phyloP scores from a whole-genome alignment of 1,139 yeast genomes.

The Protomyces inouyei region DNA sequence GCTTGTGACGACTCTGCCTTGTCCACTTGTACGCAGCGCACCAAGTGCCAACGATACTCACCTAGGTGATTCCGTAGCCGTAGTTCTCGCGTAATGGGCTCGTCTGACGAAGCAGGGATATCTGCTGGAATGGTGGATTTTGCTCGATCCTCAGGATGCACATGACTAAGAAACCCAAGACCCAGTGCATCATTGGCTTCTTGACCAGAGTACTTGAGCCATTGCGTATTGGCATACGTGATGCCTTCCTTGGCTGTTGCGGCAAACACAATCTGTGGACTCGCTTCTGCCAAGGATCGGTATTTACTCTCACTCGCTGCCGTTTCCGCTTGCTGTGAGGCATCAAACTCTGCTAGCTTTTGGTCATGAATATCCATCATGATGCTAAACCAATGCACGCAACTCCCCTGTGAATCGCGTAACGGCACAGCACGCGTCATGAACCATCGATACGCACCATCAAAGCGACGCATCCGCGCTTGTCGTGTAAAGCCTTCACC shows the following conservation, averaged over 20 bases:
- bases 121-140: constrained; percentile 35
- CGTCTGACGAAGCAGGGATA: constrained; percentile 29
- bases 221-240: constrained; percentile 39
- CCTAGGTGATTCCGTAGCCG: constrained; percentile 39
- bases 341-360: constrained; percentile 39
- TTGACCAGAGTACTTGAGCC: constrained; percentile 40
- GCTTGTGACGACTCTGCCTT: constrained; percentile 36
- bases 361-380: constrained; percentile 41
- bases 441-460: constrained; percentile 39
- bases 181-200: constrained; percentile 37
- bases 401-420: constrained; percentile 38
- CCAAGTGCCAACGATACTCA: constrained; percentile 37
- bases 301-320: constrained; percentile 40
- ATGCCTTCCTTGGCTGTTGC: constrained; percentile 38
- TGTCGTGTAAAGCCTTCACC: constrained; percentile 39
- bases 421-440: constrained; percentile 40
- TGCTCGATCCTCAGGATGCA: constrained; percentile 39
- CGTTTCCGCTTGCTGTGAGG: constrained; percentile 37
- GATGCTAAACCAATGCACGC: constrained; percentile 41
- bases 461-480: constrained; percentile 39
- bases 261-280: constrained; percentile 41
- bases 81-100: constrained; percentile 31
- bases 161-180: constrained; percentile 37
- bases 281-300: constrained; percentile 39
- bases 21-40: constrained; percentile 38